A percentile compares a stretch with the other conserved stretches of the same genome.
Evolutionary conservation across 2,329 filamentous ascomycete genomes (phyloP).

Genomic region (Talaromyces sp.): DNA sequence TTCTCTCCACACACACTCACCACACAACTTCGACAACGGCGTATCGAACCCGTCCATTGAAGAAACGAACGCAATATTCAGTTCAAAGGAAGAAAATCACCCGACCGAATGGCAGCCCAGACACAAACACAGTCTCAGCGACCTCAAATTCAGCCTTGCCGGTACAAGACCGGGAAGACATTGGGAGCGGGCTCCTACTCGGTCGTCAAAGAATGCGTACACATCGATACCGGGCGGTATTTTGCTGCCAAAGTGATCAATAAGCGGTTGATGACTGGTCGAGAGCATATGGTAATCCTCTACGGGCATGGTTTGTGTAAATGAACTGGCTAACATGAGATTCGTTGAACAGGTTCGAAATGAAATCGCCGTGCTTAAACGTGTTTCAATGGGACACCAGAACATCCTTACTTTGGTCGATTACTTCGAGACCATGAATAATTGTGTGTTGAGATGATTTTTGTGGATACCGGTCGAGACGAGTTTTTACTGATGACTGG

Average conservation of each 20-base stretch:
- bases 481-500: background rate
- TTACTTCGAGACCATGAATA: slow-evolving; percentile 99
- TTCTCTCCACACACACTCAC: background rate
- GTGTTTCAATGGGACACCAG: slow-evolving; percentile 97
- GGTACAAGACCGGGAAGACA: slow-evolving; percentile 98
- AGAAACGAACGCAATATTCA: background rate
- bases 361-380: slow-evolving; percentile 95
- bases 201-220: slow-evolving; percentile 97
- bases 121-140: slow-evolving; percentile 19
- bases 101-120: slow-evolving; percentile 8
- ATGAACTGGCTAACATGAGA: background rate
- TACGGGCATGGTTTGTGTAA: background rate
- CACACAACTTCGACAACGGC: background rate
- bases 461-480: background rate
- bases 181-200: slow-evolving; percentile 95
- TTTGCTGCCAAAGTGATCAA: slow-evolving; percentile 99
- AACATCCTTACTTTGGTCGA: slow-evolving; percentile 97
- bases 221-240: slow-evolving; percentile 95
- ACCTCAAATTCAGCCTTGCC: slow-evolving; percentile 83
- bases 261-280: slow-evolving; percentile 93
- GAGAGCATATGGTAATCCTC: slow-evolving; percentile 84
- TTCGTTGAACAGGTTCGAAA: slow-evolving; percentile 68
- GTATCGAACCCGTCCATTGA: background rate
- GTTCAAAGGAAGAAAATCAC: background rate
- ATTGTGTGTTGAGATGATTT: slow-evolving; percentile 50